phyloP scores from a whole-genome alignment of 2,329 filamentous ascomycete genomes.

The Metarhizium robertsii region DNA sequence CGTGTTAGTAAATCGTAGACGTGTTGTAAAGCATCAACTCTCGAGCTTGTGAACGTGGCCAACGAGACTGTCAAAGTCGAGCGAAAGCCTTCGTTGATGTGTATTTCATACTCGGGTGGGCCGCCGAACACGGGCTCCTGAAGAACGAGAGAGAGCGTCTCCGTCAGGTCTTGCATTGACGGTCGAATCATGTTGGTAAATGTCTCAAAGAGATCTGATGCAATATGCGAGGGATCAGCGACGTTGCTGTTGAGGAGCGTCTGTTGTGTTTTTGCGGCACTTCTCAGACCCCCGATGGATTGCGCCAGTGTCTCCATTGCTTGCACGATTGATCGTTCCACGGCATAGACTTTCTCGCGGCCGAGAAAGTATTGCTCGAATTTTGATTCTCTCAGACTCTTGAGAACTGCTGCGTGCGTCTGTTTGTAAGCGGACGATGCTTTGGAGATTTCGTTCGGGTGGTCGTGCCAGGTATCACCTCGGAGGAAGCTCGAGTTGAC shows the following conservation, averaged over 20 bases:
- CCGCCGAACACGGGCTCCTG: slow-evolving; percentile 65
- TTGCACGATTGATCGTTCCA: slow-evolving; percentile 67
- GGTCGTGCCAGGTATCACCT: slow-evolving; percentile 30
- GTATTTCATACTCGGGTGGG: slow-evolving; percentile 34
- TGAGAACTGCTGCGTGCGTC: slow-evolving; percentile 42
- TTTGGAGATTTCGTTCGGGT: slow-evolving; percentile 4
- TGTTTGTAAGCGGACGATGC: slow-evolving; percentile 41
- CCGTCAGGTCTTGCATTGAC: slow-evolving; percentile 82
- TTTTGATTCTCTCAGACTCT: slow-evolving; percentile 71
- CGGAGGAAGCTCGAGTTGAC: slow-evolving; percentile 76
- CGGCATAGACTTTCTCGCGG: slow-evolving; percentile 62
- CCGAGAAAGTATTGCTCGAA: slow-evolving; percentile 75
- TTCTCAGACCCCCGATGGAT: slow-evolving; percentile 76
- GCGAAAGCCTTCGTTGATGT: slow-evolving; percentile 60
- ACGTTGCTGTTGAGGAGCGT: slow-evolving; percentile 48
- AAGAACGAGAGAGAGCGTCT: slow-evolving; percentile 73
- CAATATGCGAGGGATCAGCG: slow-evolving; percentile 21
- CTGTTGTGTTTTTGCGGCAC: slow-evolving; percentile 79
- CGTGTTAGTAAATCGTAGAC: slow-evolving; percentile 69
- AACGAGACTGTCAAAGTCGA: slow-evolving; percentile 67
- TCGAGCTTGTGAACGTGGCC: slow-evolving; percentile 59
- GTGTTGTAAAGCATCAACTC: slow-evolving; percentile 61
- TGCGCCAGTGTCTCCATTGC: slow-evolving; percentile 76
- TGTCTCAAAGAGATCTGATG: slow-evolving; percentile 68
- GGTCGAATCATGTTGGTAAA: slow-evolving; percentile 81